Conservation (phyloP, 23 red algal genomes). For the Cyanidium caldarium region DNA sequence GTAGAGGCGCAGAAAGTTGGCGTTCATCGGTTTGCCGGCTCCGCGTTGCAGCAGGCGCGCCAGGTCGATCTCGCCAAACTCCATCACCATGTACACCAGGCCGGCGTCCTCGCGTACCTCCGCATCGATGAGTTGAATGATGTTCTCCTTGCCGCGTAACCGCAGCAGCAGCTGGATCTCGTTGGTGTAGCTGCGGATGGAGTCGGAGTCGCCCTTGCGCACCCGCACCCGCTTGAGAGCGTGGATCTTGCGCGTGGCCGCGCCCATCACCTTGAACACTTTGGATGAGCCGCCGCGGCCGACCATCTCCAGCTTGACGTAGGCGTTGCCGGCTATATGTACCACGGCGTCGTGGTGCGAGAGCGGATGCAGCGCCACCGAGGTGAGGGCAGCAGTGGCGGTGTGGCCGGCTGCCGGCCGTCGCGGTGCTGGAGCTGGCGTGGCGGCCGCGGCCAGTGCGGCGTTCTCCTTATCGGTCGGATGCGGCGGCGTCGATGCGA, state of each 20-base stretch:
- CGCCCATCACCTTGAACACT: constrained; percentile 91
- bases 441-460: no score
- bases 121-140: constrained; percentile 61
- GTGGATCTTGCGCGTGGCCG: constrained; percentile 28
- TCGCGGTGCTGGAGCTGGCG: no score
- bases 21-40: constrained; percentile 18
- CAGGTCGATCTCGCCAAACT: constrained; percentile 89
- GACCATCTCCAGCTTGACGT: constrained; percentile 43
- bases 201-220: constrained; percentile 13
- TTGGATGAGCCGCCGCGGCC: constrained; percentile 76
- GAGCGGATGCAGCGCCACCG: no score
- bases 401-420: no score
- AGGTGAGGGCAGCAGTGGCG: no score
- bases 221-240: constrained; percentile 81
- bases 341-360: constrained; percentile 19
- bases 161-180: constrained; percentile 60
- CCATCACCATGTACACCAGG: constrained; percentile 72
- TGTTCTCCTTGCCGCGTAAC: constrained; percentile 40
- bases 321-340: constrained; percentile 34
- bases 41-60: constrained; percentile 21
- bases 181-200: constrained; percentile 56
- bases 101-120: constrained; percentile 52
- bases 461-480: no score
- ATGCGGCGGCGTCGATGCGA: no score
- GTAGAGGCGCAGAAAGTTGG: constrained; percentile 55